phyloP scores from a whole-genome alignment of 1,284 basidiomycete genomes.

The Boletus hoseneyae region DNA sequence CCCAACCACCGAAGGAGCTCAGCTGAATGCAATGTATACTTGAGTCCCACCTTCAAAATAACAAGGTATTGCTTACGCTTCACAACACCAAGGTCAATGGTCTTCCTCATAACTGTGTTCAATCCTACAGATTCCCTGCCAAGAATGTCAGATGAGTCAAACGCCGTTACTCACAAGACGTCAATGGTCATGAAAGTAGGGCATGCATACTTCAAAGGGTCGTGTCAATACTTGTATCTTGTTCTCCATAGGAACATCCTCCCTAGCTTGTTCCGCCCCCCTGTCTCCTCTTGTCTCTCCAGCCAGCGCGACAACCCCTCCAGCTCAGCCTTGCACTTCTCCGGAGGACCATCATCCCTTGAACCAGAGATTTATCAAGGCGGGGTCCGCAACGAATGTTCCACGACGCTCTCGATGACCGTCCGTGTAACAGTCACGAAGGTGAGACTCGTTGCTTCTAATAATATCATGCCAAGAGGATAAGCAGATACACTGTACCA shows the following conservation, averaged over 20 bases:
- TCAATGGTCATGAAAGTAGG: not conserved
- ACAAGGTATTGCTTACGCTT: not conserved
- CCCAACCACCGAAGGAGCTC: not conserved
- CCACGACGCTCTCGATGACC: not conserved
- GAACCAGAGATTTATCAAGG: not conserved
- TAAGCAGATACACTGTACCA: too few species aligned
- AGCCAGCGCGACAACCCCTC: too few species aligned
- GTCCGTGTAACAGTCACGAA: not conserved
- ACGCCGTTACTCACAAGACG: not conserved
- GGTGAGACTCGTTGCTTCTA: too few species aligned
- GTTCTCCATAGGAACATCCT: not conserved
- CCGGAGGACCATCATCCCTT: not conserved
- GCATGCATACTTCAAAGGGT: not conserved
- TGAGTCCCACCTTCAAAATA: not conserved
- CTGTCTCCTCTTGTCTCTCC: too few species aligned
- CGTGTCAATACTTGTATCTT: not conserved
- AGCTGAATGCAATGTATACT: not conserved
- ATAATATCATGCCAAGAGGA: too few species aligned
- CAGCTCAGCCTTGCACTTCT: not conserved
- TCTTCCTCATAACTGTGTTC: not conserved
- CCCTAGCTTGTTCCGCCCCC: not conserved
- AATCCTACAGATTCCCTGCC: too few species aligned
- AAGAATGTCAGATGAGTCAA: too few species aligned
- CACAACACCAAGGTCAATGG: not conserved
- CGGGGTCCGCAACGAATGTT: not conserved